Base-by-base conservation (phyloP, 495 filamentous ascomycete genomes). In the Penicillium fimorum region DNA sequence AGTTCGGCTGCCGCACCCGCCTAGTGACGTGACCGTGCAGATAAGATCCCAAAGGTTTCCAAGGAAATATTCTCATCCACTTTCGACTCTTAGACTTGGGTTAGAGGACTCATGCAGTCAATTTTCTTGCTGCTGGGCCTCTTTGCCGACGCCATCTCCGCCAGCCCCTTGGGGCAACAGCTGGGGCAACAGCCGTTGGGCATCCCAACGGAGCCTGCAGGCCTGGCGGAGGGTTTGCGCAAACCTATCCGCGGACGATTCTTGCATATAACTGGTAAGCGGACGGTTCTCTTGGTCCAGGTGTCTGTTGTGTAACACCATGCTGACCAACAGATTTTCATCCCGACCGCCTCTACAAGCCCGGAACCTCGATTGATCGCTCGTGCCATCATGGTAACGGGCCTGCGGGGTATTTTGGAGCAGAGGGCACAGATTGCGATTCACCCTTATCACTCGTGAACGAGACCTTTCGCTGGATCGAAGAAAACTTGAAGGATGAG, bases 401-500 rank as follows among this genome's bases (percentile, higher is more conserved):
- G 7, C 71, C 82, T 1, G 88, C 94, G 11, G 93, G 92, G 24
- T 75, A 80, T 22, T 90, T 90, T 68, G 94, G 94, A 61, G 84
- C 91, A 30, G 87, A 92, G 68, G 90, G 87, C 3, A 84, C 88
- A 5, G 89, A 91, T 51, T 99, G 94, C 79, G 94, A 99, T 73
- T 79, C 88, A 1, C 94, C 95, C 0, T 68, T 83, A 46, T 70
- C 85, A 1, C 82, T 99, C 10, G 76, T 97, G 47, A 87, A 97
- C 71, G 89, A 85, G 65, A 97, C 95, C 0, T 92, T 97, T 70
- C 79, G 84, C 56, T 99, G 94, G 94, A 88, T 99, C 51, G 79
- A 84, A n/a, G 79, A 85, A 27, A 87, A 96, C 61, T 64, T 99
- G 35, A 88, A 84, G 65, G 90, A 90, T 73, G 69, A 84, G 11